Evolutionary conservation across 768 basidiomycete genomes (phyloP).

Genomic region (Tephrocybe sp.): DNA sequence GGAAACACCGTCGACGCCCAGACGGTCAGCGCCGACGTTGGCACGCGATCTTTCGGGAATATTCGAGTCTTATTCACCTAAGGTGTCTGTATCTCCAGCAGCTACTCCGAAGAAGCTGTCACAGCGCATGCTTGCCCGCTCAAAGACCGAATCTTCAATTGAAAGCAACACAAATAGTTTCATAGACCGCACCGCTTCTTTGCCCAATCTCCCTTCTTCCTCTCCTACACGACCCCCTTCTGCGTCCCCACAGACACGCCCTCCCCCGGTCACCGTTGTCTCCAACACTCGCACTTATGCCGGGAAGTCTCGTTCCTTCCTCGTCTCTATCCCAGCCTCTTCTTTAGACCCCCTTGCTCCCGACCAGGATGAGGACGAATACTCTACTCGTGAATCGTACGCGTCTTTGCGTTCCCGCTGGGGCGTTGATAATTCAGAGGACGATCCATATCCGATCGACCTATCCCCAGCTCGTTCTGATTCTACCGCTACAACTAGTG

Average conservation of each 20-base stretch:
- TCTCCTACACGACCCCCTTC: slow-evolving; percentile 24
- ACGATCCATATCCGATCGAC: slow-evolving; percentile 48
- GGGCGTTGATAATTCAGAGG: slow-evolving; percentile 80
- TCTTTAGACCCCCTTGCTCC: slow-evolving; percentile 20
- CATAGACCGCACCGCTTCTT: slow-evolving; percentile 33
- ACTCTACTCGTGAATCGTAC: slow-evolving; percentile 69
- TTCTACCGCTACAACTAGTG: slow-evolving; percentile 29
- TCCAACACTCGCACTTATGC: slow-evolving; percentile 65
- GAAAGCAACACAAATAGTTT: slow-evolving; percentile 22
- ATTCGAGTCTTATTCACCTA: slow-evolving; percentile 35
- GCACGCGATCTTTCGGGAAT: slow-evolving; percentile 45
- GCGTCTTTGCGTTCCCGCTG: slow-evolving; percentile 69
- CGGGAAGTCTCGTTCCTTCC: slow-evolving; percentile 77
- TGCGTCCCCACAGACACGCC: slow-evolving; percentile 21
- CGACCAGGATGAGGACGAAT: slow-evolving; percentile 44
- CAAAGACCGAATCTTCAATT: slow-evolving; percentile 59
- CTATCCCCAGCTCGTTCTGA: slow-evolving; percentile 31
- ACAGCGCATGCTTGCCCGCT: slow-evolving; percentile 71
- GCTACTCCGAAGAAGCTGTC: slow-evolving; percentile 45
- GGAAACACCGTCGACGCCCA: slow-evolving; percentile 16
- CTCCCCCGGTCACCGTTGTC: slow-evolving; percentile 24
- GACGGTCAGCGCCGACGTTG: slow-evolving; percentile 17
- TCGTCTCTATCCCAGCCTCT: slow-evolving; percentile 53
- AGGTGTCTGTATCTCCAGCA: slow-evolving; percentile 21
- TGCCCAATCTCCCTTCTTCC: slow-evolving; percentile 30